Base-by-base conservation (phyloP, 164 flowering plant genomes). In the Piper longum region DNA sequence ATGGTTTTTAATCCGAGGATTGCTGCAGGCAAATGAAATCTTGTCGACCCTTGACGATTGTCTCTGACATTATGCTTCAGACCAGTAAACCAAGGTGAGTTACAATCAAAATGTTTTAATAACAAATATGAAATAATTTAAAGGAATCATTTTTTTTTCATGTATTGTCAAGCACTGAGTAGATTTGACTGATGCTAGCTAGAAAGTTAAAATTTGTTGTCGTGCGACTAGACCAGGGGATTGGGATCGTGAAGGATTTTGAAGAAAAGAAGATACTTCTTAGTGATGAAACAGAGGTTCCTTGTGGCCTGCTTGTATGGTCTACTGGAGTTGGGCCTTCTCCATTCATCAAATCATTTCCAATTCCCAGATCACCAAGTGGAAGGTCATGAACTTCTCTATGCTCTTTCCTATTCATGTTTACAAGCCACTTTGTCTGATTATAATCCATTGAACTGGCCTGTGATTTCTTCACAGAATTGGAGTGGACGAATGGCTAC, bases 251-350 rank as follows among this genome's bases (percentile, higher is more conserved):
- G 70, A 85, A 88, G 73, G 96, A 88, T 73, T 96, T 91, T n/a
- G 86, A 80, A 51, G 45, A 74, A 16, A 73, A 85, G 16, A 82
- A 83, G 61, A 68, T 90, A 19, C 75, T 86, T 65, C 88, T 91
- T 16, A 91, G 70, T 54, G 93, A 91, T 67, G 96, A 91, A 39
- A 88, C 85, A 57, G 80, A 78, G 26, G 89, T 86, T 64, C 92
- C 96, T 4, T 87, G 88, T 70, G 96, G 96, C 17, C 81, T 88
- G 19, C 69, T 88, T 62, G 96, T 26, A 26, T 5, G 98, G 98
- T 92, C 98, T 56, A 92, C 96, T 12, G 98, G 98, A 64, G 98
- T 92, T 70, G 98, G 98, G 45, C 95, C 98, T 17, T 89, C 96
- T 14, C 62, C 88, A 64, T 81, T 92, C 62, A 76, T 86, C 54